Evolutionary conservation across 306 rosid genomes (phyloP).

Genomic region (Erythrophleum fordii): DNA sequence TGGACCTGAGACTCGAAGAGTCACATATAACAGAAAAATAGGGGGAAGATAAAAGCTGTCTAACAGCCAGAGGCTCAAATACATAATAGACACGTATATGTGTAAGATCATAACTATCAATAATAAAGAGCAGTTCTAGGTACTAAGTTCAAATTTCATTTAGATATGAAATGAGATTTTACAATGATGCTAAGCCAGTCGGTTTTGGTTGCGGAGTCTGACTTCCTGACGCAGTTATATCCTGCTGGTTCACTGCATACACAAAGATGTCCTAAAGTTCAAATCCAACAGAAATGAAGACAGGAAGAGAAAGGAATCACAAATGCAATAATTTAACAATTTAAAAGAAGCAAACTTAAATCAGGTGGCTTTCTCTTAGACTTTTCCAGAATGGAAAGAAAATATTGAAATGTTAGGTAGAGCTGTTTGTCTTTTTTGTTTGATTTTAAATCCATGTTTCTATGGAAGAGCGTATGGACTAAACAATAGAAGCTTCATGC

Average conservation of each 20-base stretch:
- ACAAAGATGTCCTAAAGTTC: slow-evolving; percentile 32
- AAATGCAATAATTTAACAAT: slow-evolving; percentile 13
- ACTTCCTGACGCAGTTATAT: slow-evolving; percentile 65
- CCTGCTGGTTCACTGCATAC: slow-evolving; percentile 81
- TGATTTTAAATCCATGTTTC: slow-evolving; percentile 12
- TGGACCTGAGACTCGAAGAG: background rate
- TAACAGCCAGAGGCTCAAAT: background rate
- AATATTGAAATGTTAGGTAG: background rate
- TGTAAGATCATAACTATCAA: slow-evolving; percentile 12
- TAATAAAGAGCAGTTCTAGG: slow-evolving; percentile 7
- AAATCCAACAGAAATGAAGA: slow-evolving; percentile 29
- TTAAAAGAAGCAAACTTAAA: background rate
- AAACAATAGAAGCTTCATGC: slow-evolving; percentile 15
- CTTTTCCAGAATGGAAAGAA: background rate
- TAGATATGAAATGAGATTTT: slow-evolving; percentile 36
- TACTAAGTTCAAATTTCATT: slow-evolving; percentile 17
- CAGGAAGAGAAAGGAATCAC: slow-evolving; percentile 7
- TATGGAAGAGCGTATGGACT: background rate
- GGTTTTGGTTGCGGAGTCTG: slow-evolving; percentile 54
- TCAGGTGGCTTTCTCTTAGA: too few species aligned
- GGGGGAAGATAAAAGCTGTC: background rate
- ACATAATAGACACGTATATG: background rate
- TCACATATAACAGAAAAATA: background rate
- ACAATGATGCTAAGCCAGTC: slow-evolving; percentile 95
- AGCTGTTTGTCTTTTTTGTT: slow-evolving; percentile 12